Percentiles rank a stretch among this genome's conserved stretches.
phyloP scores from a whole-genome alignment of 108 stramenopile genomes.

The Cyclotella choctawhatcheeana region DNA sequence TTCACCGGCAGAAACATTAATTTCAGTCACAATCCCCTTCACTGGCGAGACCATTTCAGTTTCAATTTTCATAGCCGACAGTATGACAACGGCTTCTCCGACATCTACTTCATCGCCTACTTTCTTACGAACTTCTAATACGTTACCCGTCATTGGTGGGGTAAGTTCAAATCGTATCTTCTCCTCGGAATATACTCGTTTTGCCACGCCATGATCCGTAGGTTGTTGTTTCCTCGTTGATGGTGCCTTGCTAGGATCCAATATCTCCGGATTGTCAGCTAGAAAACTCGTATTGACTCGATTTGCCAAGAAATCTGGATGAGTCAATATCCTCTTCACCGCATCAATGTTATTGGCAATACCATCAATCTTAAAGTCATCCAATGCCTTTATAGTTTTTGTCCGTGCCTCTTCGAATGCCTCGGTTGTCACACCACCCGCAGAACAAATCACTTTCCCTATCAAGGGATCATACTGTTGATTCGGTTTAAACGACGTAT shows the following conservation, averaged over 20 bases:
- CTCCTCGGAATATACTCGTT: slow-evolving; percentile 42
- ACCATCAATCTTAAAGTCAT: slow-evolving; percentile 72
- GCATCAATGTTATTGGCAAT: slow-evolving; percentile 70
- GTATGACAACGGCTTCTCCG: slow-evolving; percentile 77
- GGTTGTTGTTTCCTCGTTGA: slow-evolving; percentile 14
- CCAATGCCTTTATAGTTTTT: slow-evolving; percentile 61
- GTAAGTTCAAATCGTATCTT: slow-evolving; percentile 54
- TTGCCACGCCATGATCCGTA: slow-evolving; percentile 31
- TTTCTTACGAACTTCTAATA: slow-evolving; percentile 66
- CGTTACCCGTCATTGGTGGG: slow-evolving; percentile 83
- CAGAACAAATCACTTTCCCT: slow-evolving; percentile 83
- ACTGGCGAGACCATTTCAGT: slow-evolving; percentile 68
- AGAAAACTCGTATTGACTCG: slow-evolving; percentile 71
- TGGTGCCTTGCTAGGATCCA: slow-evolving; percentile 38
- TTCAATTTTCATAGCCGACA: slow-evolving; percentile 91
- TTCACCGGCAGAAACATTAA: slow-evolving; percentile 58
- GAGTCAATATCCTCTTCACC: slow-evolving; percentile 63
- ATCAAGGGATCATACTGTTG: slow-evolving; percentile 84
- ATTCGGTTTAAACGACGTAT: slow-evolving; percentile 60
- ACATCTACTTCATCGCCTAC: slow-evolving; percentile 66
- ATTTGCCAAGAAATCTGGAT: slow-evolving; percentile 66
- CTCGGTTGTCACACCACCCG: slow-evolving; percentile 62
- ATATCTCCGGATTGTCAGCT: slow-evolving; percentile 49
- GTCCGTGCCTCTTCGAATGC: slow-evolving; percentile 49
- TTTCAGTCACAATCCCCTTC: slow-evolving; percentile 58